Percentiles rank a stretch among this genome's conserved stretches.
Conservation (phyloP, 495 filamentous ascomycete genomes). For the Penicillium egyptiacum region DNA sequence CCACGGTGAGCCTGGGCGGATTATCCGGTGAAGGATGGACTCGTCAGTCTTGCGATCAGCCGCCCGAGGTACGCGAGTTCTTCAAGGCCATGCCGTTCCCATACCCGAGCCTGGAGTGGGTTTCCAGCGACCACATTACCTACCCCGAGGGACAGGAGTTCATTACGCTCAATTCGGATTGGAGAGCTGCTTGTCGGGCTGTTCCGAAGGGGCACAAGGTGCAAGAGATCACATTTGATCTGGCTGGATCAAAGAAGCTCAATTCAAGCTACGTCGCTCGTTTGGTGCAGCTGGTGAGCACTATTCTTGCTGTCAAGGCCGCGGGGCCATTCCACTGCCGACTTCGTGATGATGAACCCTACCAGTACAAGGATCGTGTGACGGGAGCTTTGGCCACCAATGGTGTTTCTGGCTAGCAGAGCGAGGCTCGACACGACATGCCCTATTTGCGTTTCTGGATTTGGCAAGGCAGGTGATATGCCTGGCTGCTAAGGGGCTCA, state of each 20-base stretch:
- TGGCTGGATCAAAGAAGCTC: not conserved
- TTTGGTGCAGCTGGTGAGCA: not conserved
- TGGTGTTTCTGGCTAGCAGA: not conserved
- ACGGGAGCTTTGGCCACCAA: not conserved
- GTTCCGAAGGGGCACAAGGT: not conserved
- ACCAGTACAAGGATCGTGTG: not conserved
- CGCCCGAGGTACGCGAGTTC: not conserved
- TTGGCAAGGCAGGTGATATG: not conserved
- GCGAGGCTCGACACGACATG: not conserved
- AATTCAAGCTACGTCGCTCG: not conserved
- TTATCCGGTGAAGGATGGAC: not conserved
- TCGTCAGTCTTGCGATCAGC: not conserved
- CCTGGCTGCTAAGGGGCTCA: not conserved
- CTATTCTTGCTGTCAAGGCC: not conserved
- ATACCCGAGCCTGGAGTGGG: not conserved
- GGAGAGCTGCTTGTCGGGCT: conserved; percentile 1
- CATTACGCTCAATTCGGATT: not conserved
- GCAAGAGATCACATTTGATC: not conserved
- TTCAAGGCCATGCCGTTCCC: not conserved
- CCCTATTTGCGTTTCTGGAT: not conserved
- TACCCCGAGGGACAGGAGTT: not conserved
- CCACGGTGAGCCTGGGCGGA: not conserved
- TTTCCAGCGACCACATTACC: not conserved
- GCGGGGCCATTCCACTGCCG: not conserved
- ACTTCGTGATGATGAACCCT: not conserved